Conservation (phyloP, 305 asterid species). For the Fraxinus xanthoxyloides region DNA sequence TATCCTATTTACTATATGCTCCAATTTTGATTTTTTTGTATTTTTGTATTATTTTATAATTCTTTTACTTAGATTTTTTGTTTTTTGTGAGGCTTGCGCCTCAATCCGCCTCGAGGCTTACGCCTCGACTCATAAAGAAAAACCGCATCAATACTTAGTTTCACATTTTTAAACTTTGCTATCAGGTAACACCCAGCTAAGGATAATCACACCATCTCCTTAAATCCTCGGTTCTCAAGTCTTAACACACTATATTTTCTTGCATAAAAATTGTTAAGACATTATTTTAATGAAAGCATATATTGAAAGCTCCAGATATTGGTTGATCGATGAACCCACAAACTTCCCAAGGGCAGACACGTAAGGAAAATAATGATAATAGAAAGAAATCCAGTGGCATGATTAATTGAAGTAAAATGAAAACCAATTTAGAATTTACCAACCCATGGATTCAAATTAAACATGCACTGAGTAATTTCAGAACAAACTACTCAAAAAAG, state of each 20-base stretch:
- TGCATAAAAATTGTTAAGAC: not conserved
- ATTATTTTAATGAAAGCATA: not conserved
- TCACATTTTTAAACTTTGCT: too few species aligned
- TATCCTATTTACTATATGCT: too few species aligned
- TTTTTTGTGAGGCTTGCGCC: too few species aligned
- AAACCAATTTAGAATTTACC: not conserved
- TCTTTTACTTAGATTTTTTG: too few species aligned
- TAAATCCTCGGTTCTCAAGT: not conserved
- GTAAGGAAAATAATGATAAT: not conserved
- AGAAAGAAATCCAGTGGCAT: not conserved
- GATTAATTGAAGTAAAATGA: not conserved
- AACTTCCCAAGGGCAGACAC: conserved; percentile 2
- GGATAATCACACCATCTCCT: not conserved
- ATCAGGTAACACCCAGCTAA: not conserved
- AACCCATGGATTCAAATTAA: not conserved
- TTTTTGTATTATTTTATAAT: too few species aligned
- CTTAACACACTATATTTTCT: not conserved
- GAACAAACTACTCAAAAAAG: not conserved
- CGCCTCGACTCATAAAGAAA: too few species aligned
- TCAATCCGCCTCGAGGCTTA: too few species aligned
- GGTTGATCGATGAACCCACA: not conserved
- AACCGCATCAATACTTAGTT: too few species aligned
- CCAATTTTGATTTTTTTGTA: too few species aligned
- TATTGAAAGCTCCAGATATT: not conserved
- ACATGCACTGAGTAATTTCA: not conserved